Evolutionary conservation across 1,284 basidiomycete species (phyloP), one percentile per base, ranked within the genome.

Genomic region (Spongispora temasekensis): DNA sequence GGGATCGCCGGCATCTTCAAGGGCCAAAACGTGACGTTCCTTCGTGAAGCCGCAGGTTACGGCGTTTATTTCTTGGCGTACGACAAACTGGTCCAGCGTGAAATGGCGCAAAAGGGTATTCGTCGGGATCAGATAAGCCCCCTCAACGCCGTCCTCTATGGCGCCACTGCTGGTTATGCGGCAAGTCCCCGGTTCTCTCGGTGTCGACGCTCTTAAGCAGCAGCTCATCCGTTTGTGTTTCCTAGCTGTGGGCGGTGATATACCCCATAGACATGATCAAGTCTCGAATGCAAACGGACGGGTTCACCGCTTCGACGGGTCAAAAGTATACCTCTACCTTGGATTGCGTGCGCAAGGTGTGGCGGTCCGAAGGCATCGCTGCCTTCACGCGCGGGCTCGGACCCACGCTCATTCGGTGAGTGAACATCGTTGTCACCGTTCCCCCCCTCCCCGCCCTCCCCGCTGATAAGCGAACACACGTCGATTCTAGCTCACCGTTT

Each of bases 181-280:
- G 91, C 93, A 71, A 72, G 90, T 71, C 9, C 15, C 42, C n/a
- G n/a, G n/a, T n/a, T n/a, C n/a, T n/a, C n/a, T n/a, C n/a, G n/a
- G n/a, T n/a, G n/a, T n/a, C n/a, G n/a, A n/a, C n/a, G n/a, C n/a
- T n/a, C n/a, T n/a, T n/a, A n/a, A n/a, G n/a, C n/a, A n/a, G n/a
- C n/a, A 12, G 25, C 53, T 64, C 21, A 72, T 28, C 30, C 4
- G 1, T 42, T 44, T 25, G 3, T 46, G n/a, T n/a, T n/a, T 27
- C 61, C 30, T 64, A 93, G 91, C 78, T 93, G 28, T 93, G 91
- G 91, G 88, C 83, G 27, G 80, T 92, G 12, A 95, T 95, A 78
- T 95, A 95, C 78, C 94, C 94, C 9, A 89, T 95, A 74, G 95
- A 97, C 76, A 94, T 97, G 83, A 88, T 98, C 75, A 98, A 98